phyloP scores from a whole-genome alignment of 768 basidiomycete genomes.

The Roridomyces roridus region DNA sequence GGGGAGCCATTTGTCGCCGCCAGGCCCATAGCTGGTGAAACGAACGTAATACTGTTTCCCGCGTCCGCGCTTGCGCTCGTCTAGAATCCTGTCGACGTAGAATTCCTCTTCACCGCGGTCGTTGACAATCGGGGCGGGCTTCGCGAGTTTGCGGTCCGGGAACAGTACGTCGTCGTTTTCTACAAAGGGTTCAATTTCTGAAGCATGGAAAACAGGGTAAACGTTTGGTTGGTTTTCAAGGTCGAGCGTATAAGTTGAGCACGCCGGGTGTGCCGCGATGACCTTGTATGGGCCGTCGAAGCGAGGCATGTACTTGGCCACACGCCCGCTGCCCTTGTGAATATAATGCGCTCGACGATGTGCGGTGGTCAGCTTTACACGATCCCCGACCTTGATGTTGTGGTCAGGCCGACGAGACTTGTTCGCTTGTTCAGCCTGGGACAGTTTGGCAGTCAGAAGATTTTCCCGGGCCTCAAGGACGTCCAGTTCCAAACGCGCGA shows the following conservation, averaged over 20 bases:
- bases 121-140: not conserved
- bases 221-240: conserved; percentile 25
- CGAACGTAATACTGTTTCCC: no score
- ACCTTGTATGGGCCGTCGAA: conserved; percentile 37
- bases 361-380: conserved; percentile 34
- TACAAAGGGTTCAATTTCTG: conserved; percentile 26
- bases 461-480: conserved; percentile 33
- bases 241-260: conserved; percentile 30
- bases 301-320: conserved; percentile 45
- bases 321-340: conserved; percentile 26
- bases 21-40: not conserved
- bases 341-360: conserved; percentile 31
- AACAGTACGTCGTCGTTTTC: conserved; percentile 38
- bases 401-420: conserved; percentile 20
- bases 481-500: conserved; percentile 12
- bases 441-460: conserved; percentile 30
- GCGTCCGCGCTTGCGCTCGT: not conserved
- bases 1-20: no score
- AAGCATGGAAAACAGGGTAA: conserved; percentile 39
- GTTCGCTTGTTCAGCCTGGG: conserved; percentile 31
- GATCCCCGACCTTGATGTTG: conserved; percentile 30
- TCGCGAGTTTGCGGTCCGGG: conserved; percentile 29
- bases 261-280: conserved; percentile 11
- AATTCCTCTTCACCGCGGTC: not conserved
- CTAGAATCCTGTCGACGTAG: not conserved